Conservation (phyloP, 2,329 filamentous ascomycete genomes). For the Eurotiales sp. region DNA sequence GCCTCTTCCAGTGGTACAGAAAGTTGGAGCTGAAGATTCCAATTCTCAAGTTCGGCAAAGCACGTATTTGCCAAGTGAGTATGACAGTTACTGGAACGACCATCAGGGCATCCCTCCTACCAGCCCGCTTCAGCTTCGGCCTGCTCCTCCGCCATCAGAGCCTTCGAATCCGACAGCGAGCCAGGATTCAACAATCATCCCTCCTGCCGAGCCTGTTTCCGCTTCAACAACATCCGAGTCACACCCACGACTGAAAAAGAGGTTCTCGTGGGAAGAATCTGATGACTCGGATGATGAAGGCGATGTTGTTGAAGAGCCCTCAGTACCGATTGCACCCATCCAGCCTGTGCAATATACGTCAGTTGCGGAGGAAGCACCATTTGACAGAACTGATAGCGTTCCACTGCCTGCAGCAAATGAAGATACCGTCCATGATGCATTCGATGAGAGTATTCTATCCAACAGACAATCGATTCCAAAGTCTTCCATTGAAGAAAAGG, state of each 20-base stretch:
- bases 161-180: constrained; percentile 19
- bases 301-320: constrained; percentile 6
- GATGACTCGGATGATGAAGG: constrained; percentile 17
- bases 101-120: constrained; percentile 19
- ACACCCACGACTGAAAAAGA: constrained; percentile 31
- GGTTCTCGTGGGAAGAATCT: constrained; percentile 43
- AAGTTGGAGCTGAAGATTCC: not conserved
- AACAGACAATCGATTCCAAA: not conserved
- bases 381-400: not conserved
- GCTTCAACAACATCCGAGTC: constrained; percentile 16
- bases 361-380: not conserved
- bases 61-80: constrained; percentile 32
- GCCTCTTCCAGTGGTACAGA: not conserved
- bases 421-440: not conserved
- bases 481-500: not conserved
- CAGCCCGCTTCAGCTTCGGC: constrained; percentile 16
- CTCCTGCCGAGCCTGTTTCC: constrained; percentile 17
- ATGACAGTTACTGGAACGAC: constrained; percentile 36
- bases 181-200: constrained; percentile 18
- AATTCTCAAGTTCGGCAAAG: constrained; percentile 19
- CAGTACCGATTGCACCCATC: not conserved
- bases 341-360: constrained; percentile 4
- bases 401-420: not conserved
- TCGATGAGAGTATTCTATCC: not conserved
- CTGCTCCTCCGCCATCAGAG: constrained; percentile 16